Base-by-base conservation (phyloP, 371 early-diverging fungal species). In the Saksenaea vasiformis region DNA sequence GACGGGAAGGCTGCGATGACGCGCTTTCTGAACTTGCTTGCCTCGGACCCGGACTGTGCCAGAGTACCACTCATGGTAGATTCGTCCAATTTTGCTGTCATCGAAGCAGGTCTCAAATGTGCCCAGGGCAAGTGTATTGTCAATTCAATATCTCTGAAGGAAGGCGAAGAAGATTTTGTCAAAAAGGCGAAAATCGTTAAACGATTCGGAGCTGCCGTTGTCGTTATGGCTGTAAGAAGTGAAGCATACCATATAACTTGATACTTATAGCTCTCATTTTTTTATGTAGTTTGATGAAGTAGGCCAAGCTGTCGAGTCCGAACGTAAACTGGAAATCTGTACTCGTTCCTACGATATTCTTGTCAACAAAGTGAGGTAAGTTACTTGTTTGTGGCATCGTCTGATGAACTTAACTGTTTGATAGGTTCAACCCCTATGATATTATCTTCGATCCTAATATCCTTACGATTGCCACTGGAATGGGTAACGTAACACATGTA, bases 371-470 rank as follows among this genome's bases (percentile, higher is more conserved):
- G 89, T 95, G 62, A 94, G 94, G 60, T 77, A 77, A 41, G 64
- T 47, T 22, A 22, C 4, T 22, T 2, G 5, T 19, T 0, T 47
- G 17, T 7, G 7, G 1, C 5, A 3, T 17, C 1, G 8, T n/a
- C 51, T 11, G 5, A 22, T 0, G 22, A 5, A 0, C 27, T 43
- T 35, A 27, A 13, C 19, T 8, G 26, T 22, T 47, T 17, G 10
- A 26, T 34, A 77, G 78, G 8, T 91, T 95, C 79, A 91, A 93
- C 62, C 92, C 93, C 10, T 82, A 93, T 61, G 97, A 96, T 76
- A 95, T 96, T 58, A 92, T 96, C 55, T 96, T 96, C 70, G 97
- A 96, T 72, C 95, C 95, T 66, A 96, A 96, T 79, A 96, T 96
- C 65, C 78, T 96, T 66, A 95, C 95, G 27, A 95, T 96, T 73